Conservation (phyloP, 108 stramenopile genomes). For the Licmophora abbreviata region DNA sequence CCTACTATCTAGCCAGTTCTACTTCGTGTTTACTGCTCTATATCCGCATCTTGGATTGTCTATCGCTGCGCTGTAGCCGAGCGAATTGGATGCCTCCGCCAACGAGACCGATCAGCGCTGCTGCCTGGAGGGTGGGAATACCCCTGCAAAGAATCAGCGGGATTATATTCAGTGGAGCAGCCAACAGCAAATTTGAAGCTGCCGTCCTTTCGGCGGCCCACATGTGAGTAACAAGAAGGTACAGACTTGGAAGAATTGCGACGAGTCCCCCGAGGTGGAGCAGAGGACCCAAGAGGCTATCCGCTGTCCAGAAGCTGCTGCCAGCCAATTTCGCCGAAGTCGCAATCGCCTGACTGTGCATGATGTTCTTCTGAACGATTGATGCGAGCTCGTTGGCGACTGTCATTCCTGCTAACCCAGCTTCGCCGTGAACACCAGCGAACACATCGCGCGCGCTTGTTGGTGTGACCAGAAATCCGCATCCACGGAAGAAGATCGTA, state of each 20-base stretch:
- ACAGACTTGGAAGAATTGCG: slow-evolving; percentile 45
- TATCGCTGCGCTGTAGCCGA: no score
- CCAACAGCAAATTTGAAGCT: slow-evolving; percentile 16
- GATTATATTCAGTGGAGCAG: slow-evolving; percentile 47
- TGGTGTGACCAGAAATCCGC: slow-evolving; percentile 21
- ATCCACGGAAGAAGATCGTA: slow-evolving; percentile 61
- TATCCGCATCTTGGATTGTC: no score
- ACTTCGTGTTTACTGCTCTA: no score
- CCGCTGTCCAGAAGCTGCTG: slow-evolving; percentile 59
- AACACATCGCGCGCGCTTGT: slow-evolving; percentile 35
- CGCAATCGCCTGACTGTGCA: slow-evolving; percentile 30
- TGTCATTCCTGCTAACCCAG: no score
- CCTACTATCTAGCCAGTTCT: no score
- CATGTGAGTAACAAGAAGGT: slow-evolving; percentile 20
- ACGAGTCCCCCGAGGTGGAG: slow-evolving; percentile 44
- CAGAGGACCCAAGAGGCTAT: slow-evolving; percentile 34
- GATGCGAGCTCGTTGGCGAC: slow-evolving; percentile 34
- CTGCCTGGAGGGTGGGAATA: slow-evolving; percentile 45
- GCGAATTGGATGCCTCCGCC: no score
- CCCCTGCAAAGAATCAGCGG: slow-evolving; percentile 49
- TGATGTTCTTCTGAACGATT: slow-evolving; percentile 37
- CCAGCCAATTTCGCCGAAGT: slow-evolving; percentile 42
- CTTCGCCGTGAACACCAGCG: slow-evolving; percentile 18
- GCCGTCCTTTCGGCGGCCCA: slow-evolving; percentile 21
- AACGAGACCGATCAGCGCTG: slow-evolving; percentile 32